phyloP scores from a whole-genome alignment of 2,329 filamentous ascomycete genomes.

The Chaetomiaceae sp. region DNA sequence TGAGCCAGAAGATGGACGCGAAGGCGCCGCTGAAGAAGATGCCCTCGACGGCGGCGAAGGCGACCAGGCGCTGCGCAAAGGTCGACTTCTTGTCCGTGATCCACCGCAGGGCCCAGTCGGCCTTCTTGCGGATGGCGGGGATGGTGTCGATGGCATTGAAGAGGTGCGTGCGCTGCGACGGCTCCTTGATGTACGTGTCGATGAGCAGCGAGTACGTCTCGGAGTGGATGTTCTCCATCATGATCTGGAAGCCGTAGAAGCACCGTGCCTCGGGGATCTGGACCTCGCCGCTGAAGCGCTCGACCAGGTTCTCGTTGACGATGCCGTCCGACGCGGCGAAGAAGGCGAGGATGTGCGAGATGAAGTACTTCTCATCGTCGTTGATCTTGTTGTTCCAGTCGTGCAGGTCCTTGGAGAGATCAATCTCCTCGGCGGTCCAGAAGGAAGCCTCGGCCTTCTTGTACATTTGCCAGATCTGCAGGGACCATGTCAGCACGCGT shows the following conservation, averaged over 20 bases:
- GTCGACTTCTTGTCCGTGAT: conserved; percentile 90
- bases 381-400: conserved; percentile 99
- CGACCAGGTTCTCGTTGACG: conserved; percentile 98
- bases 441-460: conserved; percentile 99
- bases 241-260: conserved; percentile 99
- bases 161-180: conserved; percentile 84
- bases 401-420: conserved; percentile 96
- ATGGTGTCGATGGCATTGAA: conserved; percentile 99
- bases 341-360: conserved; percentile 98
- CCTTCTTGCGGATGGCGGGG: conserved; percentile 97
- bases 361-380: conserved; percentile 96
- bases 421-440: conserved; percentile 99
- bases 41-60: conserved; percentile 95
- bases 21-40: conserved; percentile 99
- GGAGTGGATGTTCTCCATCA: conserved; percentile 99
- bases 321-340: conserved; percentile 98
- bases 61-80: conserved; percentile 91
- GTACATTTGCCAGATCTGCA: conserved; percentile 99
- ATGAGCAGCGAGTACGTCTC: conserved; percentile 99
- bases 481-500: conserved; percentile 35
- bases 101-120: conserved; percentile 95
- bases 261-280: conserved; percentile 97
- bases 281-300: conserved; percentile 95
- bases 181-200: conserved; percentile 98
- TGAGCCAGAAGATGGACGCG: conserved; percentile 99